Base-by-base conservation (phyloP, 1,139 yeast genomes). In the Sugiyamaella paludigena region DNA sequence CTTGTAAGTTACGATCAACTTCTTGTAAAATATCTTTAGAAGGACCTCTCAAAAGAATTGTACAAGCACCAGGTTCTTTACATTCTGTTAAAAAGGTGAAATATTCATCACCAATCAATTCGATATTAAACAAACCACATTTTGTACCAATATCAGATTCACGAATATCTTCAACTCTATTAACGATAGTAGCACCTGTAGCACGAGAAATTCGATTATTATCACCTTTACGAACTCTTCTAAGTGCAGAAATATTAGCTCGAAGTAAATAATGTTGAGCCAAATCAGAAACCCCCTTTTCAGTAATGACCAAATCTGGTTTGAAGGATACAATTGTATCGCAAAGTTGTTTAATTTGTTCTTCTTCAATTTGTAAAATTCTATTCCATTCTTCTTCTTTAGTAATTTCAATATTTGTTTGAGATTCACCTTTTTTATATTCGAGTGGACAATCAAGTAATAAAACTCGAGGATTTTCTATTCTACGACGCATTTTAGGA, bases 401-500 rank as follows among this genome's bases (percentile, higher is more conserved):
- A 45, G 96, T 85, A 69, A 94, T 91, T 74, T 94, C 99, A 61
- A 94, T 89, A 70, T 92, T 92, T 50, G 98, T 92, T 70, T 94
- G 98, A 2, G 97, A 89, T 72, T 94, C 99, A 54, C 98, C 99
- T 78, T 94, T 94, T 73, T 94, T 94, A 73, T 94, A 94, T 71
- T 94, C 99, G 62, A 94, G 76, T 15, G 99, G 98, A 70, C 98
- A 91, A 71, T 94, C 98, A 61, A 94, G 77, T 57, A 94, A 77
- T 36, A 94, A 79, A 49, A 94, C 80, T 58, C 94, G 78, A 44
- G 99, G 99, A 63, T 88, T 87, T 64, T 84, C 88, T 58, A 92
- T 87, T 60, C 75, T 66, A 68, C 98, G 82, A 60, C 83, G 83
- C 99, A 94, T 94, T 71, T 91, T 89, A 56, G 99, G 98, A 70